Percentiles rank a stretch among this genome's conserved stretches.
phyloP scores from a whole-genome alignment of 768 basidiomycete species.

The Ephemerocybe angulata region DNA sequence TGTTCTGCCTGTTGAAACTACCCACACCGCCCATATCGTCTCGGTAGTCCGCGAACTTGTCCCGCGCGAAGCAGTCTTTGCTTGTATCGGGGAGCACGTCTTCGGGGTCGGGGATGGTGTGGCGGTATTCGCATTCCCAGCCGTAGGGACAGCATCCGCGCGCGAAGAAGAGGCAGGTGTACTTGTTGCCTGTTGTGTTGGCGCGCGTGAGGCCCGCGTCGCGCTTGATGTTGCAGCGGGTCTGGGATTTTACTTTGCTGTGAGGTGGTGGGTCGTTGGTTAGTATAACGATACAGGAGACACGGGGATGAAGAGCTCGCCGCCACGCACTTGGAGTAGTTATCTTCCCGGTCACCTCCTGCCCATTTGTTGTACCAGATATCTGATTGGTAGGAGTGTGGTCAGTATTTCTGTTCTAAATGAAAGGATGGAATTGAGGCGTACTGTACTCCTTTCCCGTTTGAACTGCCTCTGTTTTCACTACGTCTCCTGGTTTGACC shows the following conservation, averaged over 20 bases:
- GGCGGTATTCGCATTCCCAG: constrained; percentile 96
- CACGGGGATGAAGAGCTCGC: not conserved
- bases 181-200: constrained; percentile 88
- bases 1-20: constrained; percentile 89
- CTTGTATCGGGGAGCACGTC: constrained; percentile 81
- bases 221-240: constrained; percentile 81
- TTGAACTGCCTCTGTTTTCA: constrained; percentile 83
- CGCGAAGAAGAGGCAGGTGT: constrained; percentile 92
- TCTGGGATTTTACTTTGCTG: constrained; percentile 93
- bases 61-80: constrained; percentile 94
- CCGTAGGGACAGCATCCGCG: constrained; percentile 98
- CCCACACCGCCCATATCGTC: constrained; percentile 99
- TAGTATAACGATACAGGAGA: constrained; percentile 1
- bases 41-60: constrained; percentile 95
- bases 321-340: constrained; percentile 78
- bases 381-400: constrained; percentile 42
- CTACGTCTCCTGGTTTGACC: constrained; percentile 86
- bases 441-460: constrained; percentile 95
- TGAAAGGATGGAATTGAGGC: constrained; percentile 24
- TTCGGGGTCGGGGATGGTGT: constrained; percentile 73
- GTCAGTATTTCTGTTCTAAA: not conserved
- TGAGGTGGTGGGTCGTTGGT: constrained; percentile 7
- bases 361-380: constrained; percentile 99
- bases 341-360: constrained; percentile 97
- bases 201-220: constrained; percentile 95